Evolutionary conservation across 306 rosid genomes (phyloP), one percentile per base, ranked within the genome.

Genomic region (Casuarina glauca): DNA sequence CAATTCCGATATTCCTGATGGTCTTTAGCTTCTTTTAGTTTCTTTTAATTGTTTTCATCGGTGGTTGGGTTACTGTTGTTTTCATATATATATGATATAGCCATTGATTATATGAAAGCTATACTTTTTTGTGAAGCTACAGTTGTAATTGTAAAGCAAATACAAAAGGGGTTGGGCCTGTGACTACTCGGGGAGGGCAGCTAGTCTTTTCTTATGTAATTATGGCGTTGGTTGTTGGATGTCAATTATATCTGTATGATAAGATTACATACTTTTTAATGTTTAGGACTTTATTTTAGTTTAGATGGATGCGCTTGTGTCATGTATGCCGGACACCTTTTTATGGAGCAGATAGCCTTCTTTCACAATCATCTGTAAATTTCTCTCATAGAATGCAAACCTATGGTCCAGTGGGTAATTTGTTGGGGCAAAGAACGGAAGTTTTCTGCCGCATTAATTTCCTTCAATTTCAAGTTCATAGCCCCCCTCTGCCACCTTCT

Each of bases 1-100:
- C 0, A 79, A 66, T 26, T 71, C 78, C 52, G 69, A 0, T 4
- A 66, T 32, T 70, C 58, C 43, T 78, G 50, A 70, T 44, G 73
- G 69, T 17, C 20, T 62, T 79, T 26, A 26, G 7, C 66, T 51
- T 39, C 35, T 45, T 17, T 72, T 53, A 1, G 3, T 44, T 19
- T 35, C 17, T 53, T 16, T 35, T 17, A 35, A 7, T 11, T 13
- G 15, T 35, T 54, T 38, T 54, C 9, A 52, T 52, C 39, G 11
- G 45, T 15, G 38, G 58, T 74, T 19, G 53, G 1, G 17, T 26
- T 9, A 12, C 26, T 46, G 1, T 55, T 13, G 13, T 43, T 0
- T 3, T 62, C 11, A 0, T 62, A 5, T 35, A 3, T 62, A 4
- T 35, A 62, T 36, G 35, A 6, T 62, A 10, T 36, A 4, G 42